A percentile compares a stretch with the other conserved stretches of the same genome.
Conservation (phyloP, 345 rosid genomes). For the Theobroma cacao region DNA sequence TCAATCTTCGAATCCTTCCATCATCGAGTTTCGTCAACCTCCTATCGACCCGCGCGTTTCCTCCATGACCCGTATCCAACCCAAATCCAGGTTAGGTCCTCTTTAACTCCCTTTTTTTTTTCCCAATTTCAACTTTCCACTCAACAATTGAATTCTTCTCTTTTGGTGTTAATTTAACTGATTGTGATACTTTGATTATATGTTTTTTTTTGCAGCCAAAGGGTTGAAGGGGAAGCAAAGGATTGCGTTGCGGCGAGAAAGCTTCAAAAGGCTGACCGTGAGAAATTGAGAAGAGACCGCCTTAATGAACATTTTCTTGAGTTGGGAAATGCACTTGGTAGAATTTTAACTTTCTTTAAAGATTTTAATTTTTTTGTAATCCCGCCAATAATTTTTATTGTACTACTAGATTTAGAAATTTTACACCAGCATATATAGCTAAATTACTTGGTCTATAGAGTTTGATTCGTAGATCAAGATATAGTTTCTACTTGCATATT, state of each 20-base stretch:
- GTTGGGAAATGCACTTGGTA: slow-evolving; percentile 79
- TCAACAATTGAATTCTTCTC: neutral
- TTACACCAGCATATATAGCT: neutral
- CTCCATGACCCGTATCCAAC: slow-evolving; percentile 15
- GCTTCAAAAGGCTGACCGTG: slow-evolving; percentile 87
- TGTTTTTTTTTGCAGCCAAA: slow-evolving; percentile 30
- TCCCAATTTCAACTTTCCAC: neutral
- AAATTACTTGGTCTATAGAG: neutral
- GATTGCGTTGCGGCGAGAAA: slow-evolving; percentile 52
- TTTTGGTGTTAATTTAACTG: neutral
- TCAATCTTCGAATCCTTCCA: slow-evolving; percentile 18
- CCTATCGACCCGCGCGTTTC: slow-evolving; percentile 21
- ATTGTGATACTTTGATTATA: neutral
- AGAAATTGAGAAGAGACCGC: slow-evolving; percentile 87
- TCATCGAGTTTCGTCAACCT: slow-evolving; percentile 32
- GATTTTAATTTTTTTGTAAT: neutral
- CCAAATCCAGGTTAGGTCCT: slow-evolving; percentile 23
- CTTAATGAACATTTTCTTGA: slow-evolving; percentile 81
- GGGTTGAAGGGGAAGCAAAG: slow-evolving; percentile 37
- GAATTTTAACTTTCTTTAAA: neutral
- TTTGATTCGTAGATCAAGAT: neutral
- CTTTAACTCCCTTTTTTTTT: neutral
- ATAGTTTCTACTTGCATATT: neutral
- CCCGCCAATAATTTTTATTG: neutral
- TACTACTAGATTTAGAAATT: neutral